Conservation (phyloP, 1,139 yeast genomes). For the Sugiyamaella neomexicana region DNA sequence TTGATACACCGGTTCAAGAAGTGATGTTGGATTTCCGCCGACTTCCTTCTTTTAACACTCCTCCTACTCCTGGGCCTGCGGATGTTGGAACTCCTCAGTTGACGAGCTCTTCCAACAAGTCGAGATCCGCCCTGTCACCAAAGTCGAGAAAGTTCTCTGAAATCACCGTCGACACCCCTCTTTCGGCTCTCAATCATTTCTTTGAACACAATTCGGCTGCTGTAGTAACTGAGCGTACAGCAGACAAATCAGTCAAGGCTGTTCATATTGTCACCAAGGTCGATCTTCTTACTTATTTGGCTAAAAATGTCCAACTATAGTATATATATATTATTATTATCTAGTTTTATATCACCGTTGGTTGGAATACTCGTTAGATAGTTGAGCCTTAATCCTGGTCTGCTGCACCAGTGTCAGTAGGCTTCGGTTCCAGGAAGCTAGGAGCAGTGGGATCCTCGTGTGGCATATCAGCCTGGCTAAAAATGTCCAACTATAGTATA, state of each 20-base stretch:
- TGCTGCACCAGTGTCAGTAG: no score
- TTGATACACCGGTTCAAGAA: conserved; percentile 59
- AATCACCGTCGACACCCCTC: conserved; percentile 67
- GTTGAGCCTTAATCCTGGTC: no score
- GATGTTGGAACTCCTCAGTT: conserved; percentile 49
- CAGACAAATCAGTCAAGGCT: conserved; percentile 53
- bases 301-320: conserved; percentile 33
- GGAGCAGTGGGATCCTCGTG: no score
- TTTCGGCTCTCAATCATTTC: conserved; percentile 70
- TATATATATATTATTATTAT: not conserved
- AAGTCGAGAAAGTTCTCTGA: conserved; percentile 68
- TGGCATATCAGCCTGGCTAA: no score
- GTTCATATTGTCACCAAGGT: conserved; percentile 87
- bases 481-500: conserved; percentile 9
- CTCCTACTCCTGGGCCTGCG: conserved; percentile 14
- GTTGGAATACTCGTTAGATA: no score
- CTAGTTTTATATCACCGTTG: no score
- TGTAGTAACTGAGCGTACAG: conserved; percentile 62
- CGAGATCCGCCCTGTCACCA: conserved; percentile 33
- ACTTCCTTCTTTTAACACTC: conserved; percentile 51
- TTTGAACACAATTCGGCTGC: conserved; percentile 88
- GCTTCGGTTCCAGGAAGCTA: no score
- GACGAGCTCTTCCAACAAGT: conserved; percentile 44
- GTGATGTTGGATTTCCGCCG: conserved; percentile 75
- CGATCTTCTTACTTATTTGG: conserved; percentile 70